Base-by-base conservation (phyloP, 2,329 filamentous ascomycete genomes). In the Apiospora malaysiana region DNA sequence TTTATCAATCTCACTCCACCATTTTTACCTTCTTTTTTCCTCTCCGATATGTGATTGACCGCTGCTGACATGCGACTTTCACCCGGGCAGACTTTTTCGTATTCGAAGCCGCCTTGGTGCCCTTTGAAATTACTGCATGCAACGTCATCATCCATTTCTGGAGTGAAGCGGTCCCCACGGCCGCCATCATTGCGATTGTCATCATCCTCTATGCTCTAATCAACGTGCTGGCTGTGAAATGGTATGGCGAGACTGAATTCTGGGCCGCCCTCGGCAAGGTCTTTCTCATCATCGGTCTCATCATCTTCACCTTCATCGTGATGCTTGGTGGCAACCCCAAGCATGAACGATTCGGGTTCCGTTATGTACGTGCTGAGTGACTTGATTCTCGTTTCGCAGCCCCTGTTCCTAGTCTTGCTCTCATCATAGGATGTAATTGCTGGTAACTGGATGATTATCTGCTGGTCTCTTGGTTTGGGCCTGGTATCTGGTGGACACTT, bases 321-420 rank as follows among this genome's bases (percentile, higher is more conserved):
- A 95, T 96, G 91, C 83, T 96, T 0, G 94, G 94, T 9, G 94
- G 92, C 2, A 96, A 95, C 75, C 94, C 94, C 0, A 79, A 90
- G 0, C 84, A 88, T 47, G 92, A 95, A 74, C 84, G 88, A 0
- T 93, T 93, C 73, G 93, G 93, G 0, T 95, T 95, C 78, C 86
- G 89, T 37, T 68, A 68, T 40, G 43, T 67, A 67, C 65, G 67
- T 68, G 46, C 32, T 0, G 3, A 12, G 32, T 63, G 18, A 23
- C 32, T 37, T 63, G 56, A 40, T 7, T 0, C 16, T 4, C 4
- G 7, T 59, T 16, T 16, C 12, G 1, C 16, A 4, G 16, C 21
- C 21, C 21, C 18, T n/a, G n/a, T n/a, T 18, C 32, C n/a, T 40
- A 4, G 7, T 37, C 27, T 16, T 21, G 10, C 5, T 63, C n/a